Evolutionary conservation across 2,329 filamentous ascomycete species (phyloP).

Genomic region (Chalaropsis ovoidea): DNA sequence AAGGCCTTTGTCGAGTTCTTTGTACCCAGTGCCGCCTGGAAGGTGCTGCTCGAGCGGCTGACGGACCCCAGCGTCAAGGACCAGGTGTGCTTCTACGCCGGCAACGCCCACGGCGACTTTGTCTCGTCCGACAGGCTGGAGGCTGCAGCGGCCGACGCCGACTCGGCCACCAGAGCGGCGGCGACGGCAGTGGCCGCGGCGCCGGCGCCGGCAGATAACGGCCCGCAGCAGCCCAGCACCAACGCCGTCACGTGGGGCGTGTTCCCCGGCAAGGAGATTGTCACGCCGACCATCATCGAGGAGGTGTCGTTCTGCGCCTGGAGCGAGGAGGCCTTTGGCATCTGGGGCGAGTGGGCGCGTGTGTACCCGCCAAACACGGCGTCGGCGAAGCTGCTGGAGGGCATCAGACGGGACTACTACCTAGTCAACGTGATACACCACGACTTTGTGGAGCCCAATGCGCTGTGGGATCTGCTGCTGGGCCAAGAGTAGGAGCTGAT

Average conservation of each 20-base stretch:
- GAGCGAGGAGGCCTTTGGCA: slow-evolving; percentile 90
- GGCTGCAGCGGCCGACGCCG: slow-evolving; percentile 15
- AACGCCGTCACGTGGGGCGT: slow-evolving; percentile 97
- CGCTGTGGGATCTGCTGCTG: slow-evolving; percentile 58
- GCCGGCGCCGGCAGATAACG: slow-evolving; percentile 28
- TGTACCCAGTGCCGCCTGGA: slow-evolving; percentile 64
- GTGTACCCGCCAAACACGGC: slow-evolving; percentile 69
- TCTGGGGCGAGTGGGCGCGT: slow-evolving; percentile 87
- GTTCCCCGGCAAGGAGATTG: slow-evolving; percentile 90
- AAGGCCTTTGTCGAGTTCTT: slow-evolving; percentile 98
- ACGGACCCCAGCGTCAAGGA: slow-evolving; percentile 48
- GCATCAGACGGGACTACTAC: slow-evolving; percentile 62
- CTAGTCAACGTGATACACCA: slow-evolving; percentile 86
- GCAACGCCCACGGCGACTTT: slow-evolving; percentile 68
- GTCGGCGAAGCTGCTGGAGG: slow-evolving; percentile 60
- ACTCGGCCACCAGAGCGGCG: not conserved
- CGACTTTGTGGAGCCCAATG: slow-evolving; percentile 59
- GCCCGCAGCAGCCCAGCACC: slow-evolving; percentile 43
- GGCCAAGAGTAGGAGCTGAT: slow-evolving; percentile 31
- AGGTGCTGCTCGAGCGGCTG: slow-evolving; percentile 53
- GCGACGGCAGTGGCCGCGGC: not conserved
- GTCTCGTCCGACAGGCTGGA: slow-evolving; percentile 49
- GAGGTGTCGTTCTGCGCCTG: slow-evolving; percentile 88
- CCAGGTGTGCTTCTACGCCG: slow-evolving; percentile 77
- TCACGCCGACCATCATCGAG: slow-evolving; percentile 93